Conservation (phyloP, 768 basidiomycete genomes). For the Serendipita sp. region DNA sequence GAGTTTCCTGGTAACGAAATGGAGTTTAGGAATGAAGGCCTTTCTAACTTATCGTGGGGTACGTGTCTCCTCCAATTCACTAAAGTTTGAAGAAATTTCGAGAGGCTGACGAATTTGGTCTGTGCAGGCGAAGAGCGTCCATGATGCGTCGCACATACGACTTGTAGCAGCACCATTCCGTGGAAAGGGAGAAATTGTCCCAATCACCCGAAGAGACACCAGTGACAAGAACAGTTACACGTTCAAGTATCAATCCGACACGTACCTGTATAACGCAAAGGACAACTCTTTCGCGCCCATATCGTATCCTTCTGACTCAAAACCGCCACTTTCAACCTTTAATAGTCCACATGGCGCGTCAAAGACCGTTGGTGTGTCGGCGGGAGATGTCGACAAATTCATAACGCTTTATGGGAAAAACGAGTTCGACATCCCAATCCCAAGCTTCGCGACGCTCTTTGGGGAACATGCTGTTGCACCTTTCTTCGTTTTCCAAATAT, state of each 20-base stretch:
- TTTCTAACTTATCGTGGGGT: conserved; percentile 70
- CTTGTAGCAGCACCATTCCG: conserved; percentile 67
- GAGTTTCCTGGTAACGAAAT: conserved; percentile 79
- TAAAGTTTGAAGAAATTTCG: not conserved
- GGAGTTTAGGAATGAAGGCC: conserved; percentile 68
- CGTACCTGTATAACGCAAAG: conserved; percentile 54
- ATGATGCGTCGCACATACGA: conserved; percentile 66
- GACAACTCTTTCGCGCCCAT: conserved; percentile 52
- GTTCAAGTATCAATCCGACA: conserved; percentile 91
- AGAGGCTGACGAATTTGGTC: not conserved
- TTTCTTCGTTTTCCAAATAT: conserved; percentile 98
- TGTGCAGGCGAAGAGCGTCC: conserved; percentile 39
- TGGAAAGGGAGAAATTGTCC: conserved; percentile 81
- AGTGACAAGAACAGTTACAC: conserved; percentile 48
- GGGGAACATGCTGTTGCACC: conserved; percentile 94
- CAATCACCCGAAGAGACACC: conserved; percentile 17
- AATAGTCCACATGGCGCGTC: conserved; percentile 17
- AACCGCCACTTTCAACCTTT: conserved; percentile 55
- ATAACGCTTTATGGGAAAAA: conserved; percentile 72
- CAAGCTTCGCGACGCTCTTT: conserved; percentile 83
- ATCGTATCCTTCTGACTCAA: conserved; percentile 69
- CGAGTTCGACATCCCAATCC: conserved; percentile 94
- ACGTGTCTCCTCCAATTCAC: conserved; percentile 11
- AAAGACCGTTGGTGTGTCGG: conserved; percentile 31
- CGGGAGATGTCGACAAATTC: conserved; percentile 33